Evolutionary conservation across 371 early-diverging fungal species (phyloP).

Genomic region (Rhizopus delemar): DNA sequence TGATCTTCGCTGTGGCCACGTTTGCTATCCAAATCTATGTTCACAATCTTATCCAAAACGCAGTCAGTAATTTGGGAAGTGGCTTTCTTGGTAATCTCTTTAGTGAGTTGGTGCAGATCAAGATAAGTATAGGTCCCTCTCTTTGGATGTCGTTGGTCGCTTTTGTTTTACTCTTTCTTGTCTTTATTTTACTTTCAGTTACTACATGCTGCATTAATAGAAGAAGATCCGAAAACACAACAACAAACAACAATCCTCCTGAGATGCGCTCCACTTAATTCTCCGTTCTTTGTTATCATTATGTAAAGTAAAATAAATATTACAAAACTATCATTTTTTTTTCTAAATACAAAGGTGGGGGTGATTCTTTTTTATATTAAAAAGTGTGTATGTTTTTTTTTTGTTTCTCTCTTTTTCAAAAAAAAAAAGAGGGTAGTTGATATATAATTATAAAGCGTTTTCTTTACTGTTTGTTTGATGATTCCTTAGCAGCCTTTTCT

Average conservation of each 20-base stretch:
- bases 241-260: neutral
- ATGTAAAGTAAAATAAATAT: no score
- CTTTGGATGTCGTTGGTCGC: constrained; percentile 29
- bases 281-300: no score
- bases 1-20: constrained; percentile 17
- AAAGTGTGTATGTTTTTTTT: no score
- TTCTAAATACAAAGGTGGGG: no score
- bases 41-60: constrained; percentile 6
- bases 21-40: constrained; percentile 17
- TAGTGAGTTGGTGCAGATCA: constrained; percentile 5
- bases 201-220: constrained; percentile 13
- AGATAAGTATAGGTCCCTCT: constrained; percentile 14
- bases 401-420: neutral
- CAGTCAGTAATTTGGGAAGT: neutral
- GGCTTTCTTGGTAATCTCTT: constrained; percentile 9
- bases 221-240: neutral
- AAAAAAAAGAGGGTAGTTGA: constrained; percentile 5
- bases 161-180: constrained; percentile 20
- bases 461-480: neutral
- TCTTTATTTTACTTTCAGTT: constrained; percentile 7
- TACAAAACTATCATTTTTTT: no score
- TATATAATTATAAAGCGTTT: constrained; percentile 3
- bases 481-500: constrained; percentile 51
- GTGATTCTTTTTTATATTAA: no score
- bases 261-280: neutral